phyloP scores from a whole-genome alignment of 495 filamentous ascomycete species.

The Neurospora sp. region DNA sequence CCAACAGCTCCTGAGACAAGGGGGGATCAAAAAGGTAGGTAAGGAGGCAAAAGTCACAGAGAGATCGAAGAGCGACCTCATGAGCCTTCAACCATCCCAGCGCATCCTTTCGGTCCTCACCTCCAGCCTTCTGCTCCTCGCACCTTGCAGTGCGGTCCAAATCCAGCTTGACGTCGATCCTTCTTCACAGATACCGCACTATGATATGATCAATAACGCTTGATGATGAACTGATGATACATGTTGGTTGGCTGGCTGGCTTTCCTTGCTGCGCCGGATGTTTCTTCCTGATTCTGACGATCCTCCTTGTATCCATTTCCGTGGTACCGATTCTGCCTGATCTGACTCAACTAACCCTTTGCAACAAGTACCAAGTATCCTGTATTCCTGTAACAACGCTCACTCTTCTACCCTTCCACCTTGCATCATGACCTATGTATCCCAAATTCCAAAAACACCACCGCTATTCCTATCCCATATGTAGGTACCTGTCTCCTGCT shows the following conservation, averaged over 20 bases:
- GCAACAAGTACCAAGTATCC: not conserved
- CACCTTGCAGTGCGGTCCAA: not conserved
- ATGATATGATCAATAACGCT: not conserved
- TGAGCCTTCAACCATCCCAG: not conserved
- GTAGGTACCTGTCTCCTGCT: not conserved
- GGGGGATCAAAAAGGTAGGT: no score
- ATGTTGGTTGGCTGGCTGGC: not conserved
- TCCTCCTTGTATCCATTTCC: not conserved
- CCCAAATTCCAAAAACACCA: not conserved
- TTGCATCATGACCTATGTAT: not conserved
- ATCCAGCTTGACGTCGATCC: not conserved
- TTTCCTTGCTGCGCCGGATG: not conserved
- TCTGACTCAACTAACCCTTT: not conserved
- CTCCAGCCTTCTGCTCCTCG: no score
- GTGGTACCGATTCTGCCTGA: not conserved
- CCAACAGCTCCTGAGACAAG: not conserved
- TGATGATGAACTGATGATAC: not conserved
- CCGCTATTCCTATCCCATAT: not conserved
- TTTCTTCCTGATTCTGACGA: not conserved
- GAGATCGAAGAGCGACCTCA: not conserved
- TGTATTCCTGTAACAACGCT: not conserved
- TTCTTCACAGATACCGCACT: not conserved
- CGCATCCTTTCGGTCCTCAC: not conserved
- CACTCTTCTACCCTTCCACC: not conserved
- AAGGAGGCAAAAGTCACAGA: not conserved